A percentile compares a stretch with the other conserved stretches of the same genome.
These are phyloP conservation scores for Aspergillus sp. DNA, from an alignment of 2,329 filamentous ascomycete species.

Conservation along the genomic window DNA sequence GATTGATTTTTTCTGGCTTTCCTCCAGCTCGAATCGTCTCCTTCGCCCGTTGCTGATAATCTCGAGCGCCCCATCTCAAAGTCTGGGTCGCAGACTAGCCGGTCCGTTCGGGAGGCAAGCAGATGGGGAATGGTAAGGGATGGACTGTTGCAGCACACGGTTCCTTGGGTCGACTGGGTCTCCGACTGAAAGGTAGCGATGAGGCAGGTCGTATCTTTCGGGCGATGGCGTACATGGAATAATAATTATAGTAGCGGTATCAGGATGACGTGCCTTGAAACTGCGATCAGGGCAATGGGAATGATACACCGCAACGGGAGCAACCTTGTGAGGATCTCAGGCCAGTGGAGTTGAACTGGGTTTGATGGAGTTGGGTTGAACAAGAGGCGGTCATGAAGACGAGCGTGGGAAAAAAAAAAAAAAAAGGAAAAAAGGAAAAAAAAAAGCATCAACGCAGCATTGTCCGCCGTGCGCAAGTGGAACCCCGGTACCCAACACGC, in stretches of 20 bases:
- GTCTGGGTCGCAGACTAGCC: slow-evolving; percentile 28
- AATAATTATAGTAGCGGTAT: background rate
- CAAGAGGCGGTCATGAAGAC: slow-evolving; percentile 22
- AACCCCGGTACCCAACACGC: slow-evolving; percentile 27
- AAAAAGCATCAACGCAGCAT: slow-evolving; percentile 22
- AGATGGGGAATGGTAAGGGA: slow-evolving; percentile 5
- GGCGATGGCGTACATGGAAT: background rate
- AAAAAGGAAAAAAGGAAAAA: slow-evolving; percentile 20
- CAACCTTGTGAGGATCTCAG: slow-evolving; percentile 13
- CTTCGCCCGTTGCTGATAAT: background rate
- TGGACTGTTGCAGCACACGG: background rate
- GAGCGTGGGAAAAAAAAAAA: slow-evolving; percentile 11
- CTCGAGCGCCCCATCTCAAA: slow-evolving; percentile 17
- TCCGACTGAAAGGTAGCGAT: slow-evolving; percentile 9
- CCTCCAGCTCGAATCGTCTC: background rate
- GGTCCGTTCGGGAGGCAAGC: slow-evolving; percentile 31
- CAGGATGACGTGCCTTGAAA: background rate
- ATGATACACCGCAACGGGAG: slow-evolving; percentile 15
- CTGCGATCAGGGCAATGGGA: background rate
- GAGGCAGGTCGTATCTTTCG: background rate
- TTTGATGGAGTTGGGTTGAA: slow-evolving; percentile 13
- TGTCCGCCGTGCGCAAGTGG: slow-evolving; percentile 26
- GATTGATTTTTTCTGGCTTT: background rate
- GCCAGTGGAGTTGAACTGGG: slow-evolving; percentile 25
- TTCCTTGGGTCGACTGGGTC: slow-evolving; percentile 27